Evolutionary conservation across 768 basidiomycete species (phyloP).

Genomic region (Lentinus brumalis): DNA sequence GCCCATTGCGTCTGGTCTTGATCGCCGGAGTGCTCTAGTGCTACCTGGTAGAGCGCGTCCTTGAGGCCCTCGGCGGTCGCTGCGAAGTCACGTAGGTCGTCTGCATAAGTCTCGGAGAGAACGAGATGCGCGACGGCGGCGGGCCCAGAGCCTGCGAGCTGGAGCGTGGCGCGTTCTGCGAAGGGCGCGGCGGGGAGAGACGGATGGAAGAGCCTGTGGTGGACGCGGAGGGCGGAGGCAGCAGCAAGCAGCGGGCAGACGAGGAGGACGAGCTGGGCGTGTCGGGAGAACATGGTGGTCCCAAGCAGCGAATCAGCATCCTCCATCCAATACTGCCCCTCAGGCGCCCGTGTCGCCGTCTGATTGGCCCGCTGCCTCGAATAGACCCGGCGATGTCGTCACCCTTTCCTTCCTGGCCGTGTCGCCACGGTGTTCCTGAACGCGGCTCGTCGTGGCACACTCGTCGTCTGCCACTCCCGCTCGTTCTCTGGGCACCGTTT

Average conservation of each 20-base stretch:
- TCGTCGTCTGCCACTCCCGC: background rate
- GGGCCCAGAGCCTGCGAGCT: constrained; percentile 32
- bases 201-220: constrained; percentile 60
- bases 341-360: constrained; percentile 9
- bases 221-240: constrained; percentile 34
- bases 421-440: background rate
- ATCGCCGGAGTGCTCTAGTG: constrained; percentile 53
- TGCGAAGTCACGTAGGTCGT: constrained; percentile 52
- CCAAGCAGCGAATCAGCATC: constrained; percentile 13
- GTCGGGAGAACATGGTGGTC: constrained; percentile 29
- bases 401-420: constrained; percentile 1
- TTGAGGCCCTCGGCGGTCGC: constrained; percentile 36
- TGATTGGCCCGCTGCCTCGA: constrained; percentile 18
- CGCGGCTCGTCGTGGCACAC: background rate
- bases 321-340: background rate
- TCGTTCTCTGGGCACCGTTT: background rate
- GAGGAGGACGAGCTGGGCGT: constrained; percentile 29
- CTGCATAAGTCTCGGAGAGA: constrained; percentile 40
- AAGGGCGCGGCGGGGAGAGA: constrained; percentile 38
- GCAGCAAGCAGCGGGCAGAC: constrained; percentile 22
- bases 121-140: constrained; percentile 28
- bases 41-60: constrained; percentile 69
- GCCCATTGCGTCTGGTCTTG: constrained; percentile 50
- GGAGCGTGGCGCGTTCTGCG: constrained; percentile 44
- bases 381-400: constrained; percentile 11